phyloP scores from a whole-genome alignment of 305 asterid genomes.

The Rubia tinctorum region DNA sequence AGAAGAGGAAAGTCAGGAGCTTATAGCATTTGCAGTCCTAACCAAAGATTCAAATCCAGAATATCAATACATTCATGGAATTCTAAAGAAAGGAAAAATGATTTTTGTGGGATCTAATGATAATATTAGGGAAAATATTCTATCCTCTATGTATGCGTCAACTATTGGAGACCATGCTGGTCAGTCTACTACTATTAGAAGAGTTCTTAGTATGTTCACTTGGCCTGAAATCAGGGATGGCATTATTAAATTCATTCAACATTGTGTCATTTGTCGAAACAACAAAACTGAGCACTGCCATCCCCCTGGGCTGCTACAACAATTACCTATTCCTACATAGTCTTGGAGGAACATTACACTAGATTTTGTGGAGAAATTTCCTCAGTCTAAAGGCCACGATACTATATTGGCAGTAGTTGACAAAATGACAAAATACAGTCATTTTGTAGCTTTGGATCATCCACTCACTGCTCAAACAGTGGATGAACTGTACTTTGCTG shows the following conservation, averaged over 20 bases:
- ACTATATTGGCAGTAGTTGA: neutral
- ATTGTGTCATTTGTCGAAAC: neutral
- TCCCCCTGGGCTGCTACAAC: neutral
- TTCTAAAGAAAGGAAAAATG: neutral
- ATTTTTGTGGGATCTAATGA: neutral
- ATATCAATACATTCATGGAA: neutral
- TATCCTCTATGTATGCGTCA: neutral
- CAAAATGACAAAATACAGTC: no score
- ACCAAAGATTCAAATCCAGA: neutral
- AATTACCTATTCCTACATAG: neutral
- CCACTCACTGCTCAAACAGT: neutral
- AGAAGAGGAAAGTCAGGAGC: neutral
- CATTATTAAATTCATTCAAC: neutral
- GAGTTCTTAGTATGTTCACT: neutral
- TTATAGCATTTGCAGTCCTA: neutral
- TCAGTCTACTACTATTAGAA: neutral
- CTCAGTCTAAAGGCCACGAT: neutral
- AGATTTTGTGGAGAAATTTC: neutral
- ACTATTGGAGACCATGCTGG: neutral
- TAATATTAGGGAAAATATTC: neutral
- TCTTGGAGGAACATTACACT: neutral
- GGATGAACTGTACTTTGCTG: neutral
- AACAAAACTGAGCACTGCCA: neutral
- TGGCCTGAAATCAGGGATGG: no score
- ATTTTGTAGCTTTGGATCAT: neutral